These are phyloP conservation scores for Lyophyllum semitale DNA, from an alignment of 768 basidiomycete genomes.

Conservation along the genomic window DNA sequence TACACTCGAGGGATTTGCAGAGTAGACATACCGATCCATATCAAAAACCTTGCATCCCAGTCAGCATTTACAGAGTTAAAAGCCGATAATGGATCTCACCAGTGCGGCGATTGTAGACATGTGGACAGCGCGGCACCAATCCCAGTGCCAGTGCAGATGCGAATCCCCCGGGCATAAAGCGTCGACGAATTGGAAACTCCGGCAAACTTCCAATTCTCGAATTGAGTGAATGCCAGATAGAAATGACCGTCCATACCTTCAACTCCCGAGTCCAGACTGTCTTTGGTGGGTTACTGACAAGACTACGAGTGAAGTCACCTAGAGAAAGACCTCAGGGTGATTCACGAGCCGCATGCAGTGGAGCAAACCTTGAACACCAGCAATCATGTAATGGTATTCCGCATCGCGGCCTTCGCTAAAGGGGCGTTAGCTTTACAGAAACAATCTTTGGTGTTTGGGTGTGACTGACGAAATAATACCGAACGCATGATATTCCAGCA, in stretches of 20 bases:
- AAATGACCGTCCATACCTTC: conserved; percentile 50
- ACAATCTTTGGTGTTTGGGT: not conserved
- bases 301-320: conserved; percentile 76
- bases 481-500: conserved; percentile 85
- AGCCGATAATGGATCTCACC: conserved; percentile 45
- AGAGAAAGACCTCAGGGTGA: conserved; percentile 1
- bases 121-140: conserved; percentile 80
- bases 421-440: not conserved
- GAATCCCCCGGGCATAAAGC: conserved; percentile 78
- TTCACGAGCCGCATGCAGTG: not conserved
- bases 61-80: conserved; percentile 54
- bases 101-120: conserved; percentile 61
- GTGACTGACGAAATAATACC: conserved; percentile 65
- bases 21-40: conserved; percentile 66
- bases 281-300: conserved; percentile 70
- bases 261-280: conserved; percentile 79
- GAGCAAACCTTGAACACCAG: conserved; percentile 65
- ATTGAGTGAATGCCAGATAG: conserved; percentile 8
- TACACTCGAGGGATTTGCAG: not conserved
- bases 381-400: conserved; percentile 79
- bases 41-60: conserved; percentile 57
- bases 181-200: conserved; percentile 81
- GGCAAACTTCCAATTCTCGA: conserved; percentile 55
- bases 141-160: conserved; percentile 82
- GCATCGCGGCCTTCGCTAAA: conserved; percentile 70